Conservation (phyloP, 345 rosid species). For the Camelina laxa region DNA sequence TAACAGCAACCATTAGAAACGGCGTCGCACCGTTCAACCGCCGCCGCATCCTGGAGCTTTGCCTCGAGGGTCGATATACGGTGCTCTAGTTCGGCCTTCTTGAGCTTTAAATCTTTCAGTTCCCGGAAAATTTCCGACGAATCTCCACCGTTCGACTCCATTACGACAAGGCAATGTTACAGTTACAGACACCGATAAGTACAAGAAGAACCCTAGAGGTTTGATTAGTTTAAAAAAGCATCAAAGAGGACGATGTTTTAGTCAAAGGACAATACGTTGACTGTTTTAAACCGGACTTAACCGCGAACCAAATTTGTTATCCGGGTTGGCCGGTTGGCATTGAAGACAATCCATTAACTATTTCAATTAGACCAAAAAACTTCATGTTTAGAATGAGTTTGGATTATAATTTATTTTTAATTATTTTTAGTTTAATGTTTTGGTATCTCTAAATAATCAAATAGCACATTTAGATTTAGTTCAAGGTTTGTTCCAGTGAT, state of each 20-base stretch:
- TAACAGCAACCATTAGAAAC: conserved; percentile 44
- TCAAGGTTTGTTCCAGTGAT: too few species aligned
- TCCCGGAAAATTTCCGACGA: conserved; percentile 48
- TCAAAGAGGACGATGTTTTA: neutral
- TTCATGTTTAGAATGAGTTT: too few species aligned
- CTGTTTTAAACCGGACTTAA: conserved; percentile 4
- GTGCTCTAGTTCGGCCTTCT: conserved; percentile 59
- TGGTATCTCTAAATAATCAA: too few species aligned
- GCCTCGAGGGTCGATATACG: conserved; percentile 71
- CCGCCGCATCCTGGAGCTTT: conserved; percentile 53
- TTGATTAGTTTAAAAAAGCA: neutral
- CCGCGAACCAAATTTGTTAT: neutral
- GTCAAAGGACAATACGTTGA: conserved; percentile 31
- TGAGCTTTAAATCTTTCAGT: conserved; percentile 55
- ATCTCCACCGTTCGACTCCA: conserved; percentile 48
- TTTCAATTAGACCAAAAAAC: too few species aligned
- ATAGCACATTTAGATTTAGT: too few species aligned
- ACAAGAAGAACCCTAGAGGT: conserved; percentile 28
- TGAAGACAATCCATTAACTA: neutral
- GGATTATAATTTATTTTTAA: too few species aligned
- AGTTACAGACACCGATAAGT: neutral
- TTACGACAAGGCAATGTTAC: conserved; percentile 22
- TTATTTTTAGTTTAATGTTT: too few species aligned
- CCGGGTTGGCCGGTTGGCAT: neutral
- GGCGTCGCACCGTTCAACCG: conserved; percentile 34